Base-by-base conservation (phyloP, 345 rosid genomes). In the Lepidium aucheri region DNA sequence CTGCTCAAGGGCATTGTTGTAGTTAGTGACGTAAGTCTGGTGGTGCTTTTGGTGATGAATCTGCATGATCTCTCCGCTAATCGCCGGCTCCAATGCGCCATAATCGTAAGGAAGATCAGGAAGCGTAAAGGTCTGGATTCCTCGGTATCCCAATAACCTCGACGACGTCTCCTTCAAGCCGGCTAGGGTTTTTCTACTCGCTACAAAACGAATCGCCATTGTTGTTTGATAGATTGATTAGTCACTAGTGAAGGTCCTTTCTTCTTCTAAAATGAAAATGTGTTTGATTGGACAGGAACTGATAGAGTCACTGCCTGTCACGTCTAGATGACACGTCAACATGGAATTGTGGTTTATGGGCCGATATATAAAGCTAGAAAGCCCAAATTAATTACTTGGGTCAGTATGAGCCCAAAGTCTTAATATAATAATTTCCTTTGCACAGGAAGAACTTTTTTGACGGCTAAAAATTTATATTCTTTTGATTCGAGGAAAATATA, bases 41-140 rank as follows among this genome's bases (percentile, higher is more conserved):
- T 94, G 99, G 60, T 94, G 99, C 79, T 94, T 94, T 82, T 88
- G 91, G 87, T 94, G 99, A 62, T 94, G 99, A 30, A 94, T 74
- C 82, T 86, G 86, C 99, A 94, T 94, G 22, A 94, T 94, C 78
- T 90, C 96, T 49, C 85, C 99, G 68, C 88, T 84, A 60, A 94
- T 85, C 50, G 79, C 96, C 62, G 99, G 99, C 80, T 94, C 95
- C 78, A 94, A 80, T 0, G 91, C 93, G 15, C 85, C 78, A 22
- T 94, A 94, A 51, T 86, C 99, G 73, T 94, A 94, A 3, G 92
- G 74, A 10, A 94, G 96, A 75, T 90, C 99, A 39, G 97, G 96
- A 49, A 94, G 95, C 35, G 96, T 72, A 73, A 84, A 73, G 10
- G 97, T 88, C 76, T 85, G 69, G 12, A 74, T 47, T 7, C 65